Percentiles rank a stretch among this genome's conserved stretches.
These are phyloP conservation scores for Petrea volubilis DNA, from an alignment of 257 asterid genomes.

Conservation along the genomic window DNA sequence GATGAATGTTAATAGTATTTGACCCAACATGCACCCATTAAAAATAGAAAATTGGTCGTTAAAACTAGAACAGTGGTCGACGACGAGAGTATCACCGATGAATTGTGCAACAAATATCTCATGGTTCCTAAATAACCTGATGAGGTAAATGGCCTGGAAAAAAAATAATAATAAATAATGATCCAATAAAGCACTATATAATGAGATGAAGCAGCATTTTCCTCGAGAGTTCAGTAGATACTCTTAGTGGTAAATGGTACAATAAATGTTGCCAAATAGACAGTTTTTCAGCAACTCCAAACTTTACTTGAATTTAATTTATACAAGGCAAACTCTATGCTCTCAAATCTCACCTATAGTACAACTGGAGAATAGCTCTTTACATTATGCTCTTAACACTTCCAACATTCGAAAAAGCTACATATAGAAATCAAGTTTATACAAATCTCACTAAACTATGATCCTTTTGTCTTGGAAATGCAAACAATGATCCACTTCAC, in stretches of 20 bases:
- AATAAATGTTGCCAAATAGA: slow-evolving; percentile 2
- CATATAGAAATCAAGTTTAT: slow-evolving; percentile 24
- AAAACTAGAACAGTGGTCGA: too few species aligned
- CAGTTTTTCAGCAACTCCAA: slow-evolving; percentile 19
- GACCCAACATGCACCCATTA: not conserved
- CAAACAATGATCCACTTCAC: slow-evolving; percentile 39
- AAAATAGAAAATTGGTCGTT: too few species aligned
- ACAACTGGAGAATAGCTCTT: slow-evolving; percentile 18
- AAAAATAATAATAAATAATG: not conserved
- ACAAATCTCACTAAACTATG: slow-evolving; percentile 42
- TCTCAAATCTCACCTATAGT: not conserved
- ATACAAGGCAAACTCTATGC: slow-evolving; percentile 24
- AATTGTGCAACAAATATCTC: not conserved
- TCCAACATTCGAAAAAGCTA: slow-evolving; percentile 5
- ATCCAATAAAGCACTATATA: not conserved
- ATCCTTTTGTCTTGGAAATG: slow-evolving; percentile 21
- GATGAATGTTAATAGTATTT: too few species aligned
- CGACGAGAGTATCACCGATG: not conserved
- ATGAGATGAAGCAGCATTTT: not conserved
- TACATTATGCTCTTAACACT: not conserved
- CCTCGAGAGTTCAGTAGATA: slow-evolving; percentile 4
- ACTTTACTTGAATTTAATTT: slow-evolving; percentile 20
- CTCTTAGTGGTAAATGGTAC: slow-evolving; percentile 20
- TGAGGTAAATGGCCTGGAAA: not conserved
- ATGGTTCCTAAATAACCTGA: not conserved